Base-by-base conservation (phyloP, 176 grass and related monocot species). In the Juncus effusus region DNA sequence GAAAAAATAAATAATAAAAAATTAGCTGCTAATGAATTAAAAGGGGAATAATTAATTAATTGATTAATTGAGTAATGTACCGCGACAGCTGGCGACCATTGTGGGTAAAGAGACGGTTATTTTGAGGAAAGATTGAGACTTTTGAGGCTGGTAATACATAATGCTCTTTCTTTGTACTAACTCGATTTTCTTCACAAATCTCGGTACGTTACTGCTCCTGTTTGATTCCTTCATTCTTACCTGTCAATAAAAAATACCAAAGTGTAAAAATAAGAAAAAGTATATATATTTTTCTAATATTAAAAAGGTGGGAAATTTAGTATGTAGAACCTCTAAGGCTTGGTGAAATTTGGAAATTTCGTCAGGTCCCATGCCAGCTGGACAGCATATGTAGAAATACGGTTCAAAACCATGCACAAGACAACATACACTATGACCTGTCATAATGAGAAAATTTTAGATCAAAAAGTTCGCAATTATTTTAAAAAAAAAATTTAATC, bases 371-470 rank as follows among this genome's bases (percentile, higher is more conserved):
- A 97, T 97, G 64, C 88, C 85, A 45, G 65, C 47, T 11, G 85
- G 85, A 57, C 88, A 97, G 36, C 73, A 61, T 36, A 97, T 82
- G 40, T 93, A 97, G 62, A 97, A 97, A 77, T 97, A 97, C 42
- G 94, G 94, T 65, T 97, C 88, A 76, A 97, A 97, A 11, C 88
- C 88, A 77, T 97, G 94, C 52, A 97, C 88, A 69, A 86, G 82
- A 63, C 94, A 97, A 80, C 94, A 97, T 51, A 97, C 73, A 72
- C 88, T 92, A 45, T 93, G 80, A 70, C 88, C 88, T 97, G 78
- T 68, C n/a, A 76, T 76, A 62, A 12, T 7, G 39, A 41, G 64
- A 69, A 63, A 53, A 36, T 69, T 59, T 63, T 59, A 6, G 44
- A 1, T 47, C 44, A 47, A 47, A 47, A 1, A 28, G 19, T 28